A percentile compares a stretch with the other conserved stretches of the same genome.
phyloP scores from a whole-genome alignment of 805 yeast species.

The Saccharomycopsis babjevae region DNA sequence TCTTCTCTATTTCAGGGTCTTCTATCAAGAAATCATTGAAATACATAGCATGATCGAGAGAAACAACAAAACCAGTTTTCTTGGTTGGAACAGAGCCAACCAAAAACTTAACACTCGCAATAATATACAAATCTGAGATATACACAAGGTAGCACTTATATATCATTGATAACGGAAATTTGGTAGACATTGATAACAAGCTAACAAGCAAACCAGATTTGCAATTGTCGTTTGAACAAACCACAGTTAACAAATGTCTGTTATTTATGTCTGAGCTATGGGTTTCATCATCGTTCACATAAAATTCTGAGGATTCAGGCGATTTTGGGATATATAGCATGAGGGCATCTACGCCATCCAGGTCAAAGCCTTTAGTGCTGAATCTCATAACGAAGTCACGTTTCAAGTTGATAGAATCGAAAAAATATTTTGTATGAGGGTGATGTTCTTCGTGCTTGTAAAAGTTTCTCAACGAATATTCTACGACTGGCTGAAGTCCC shows the following conservation, averaged over 20 bases:
- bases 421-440: not conserved
- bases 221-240: not conserved
- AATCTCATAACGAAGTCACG: not conserved
- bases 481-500: not conserved
- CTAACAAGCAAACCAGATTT: not conserved
- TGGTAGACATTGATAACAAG: not conserved
- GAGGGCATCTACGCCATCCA: not conserved
- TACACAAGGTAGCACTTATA: not conserved
- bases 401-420: not conserved
- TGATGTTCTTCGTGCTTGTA: not conserved
- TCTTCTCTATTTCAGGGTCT: not conserved
- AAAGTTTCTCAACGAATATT: not conserved
- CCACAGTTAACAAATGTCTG: not conserved
- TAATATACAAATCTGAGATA: slow-evolving; percentile 4
- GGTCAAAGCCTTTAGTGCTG: not conserved
- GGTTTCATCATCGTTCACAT: not conserved
- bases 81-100: slow-evolving; percentile 2
- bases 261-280: not conserved
- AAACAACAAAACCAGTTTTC: not conserved
- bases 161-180: not conserved
- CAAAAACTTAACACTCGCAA: not conserved
- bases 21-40: not conserved
- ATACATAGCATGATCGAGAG: slow-evolving; percentile 12
- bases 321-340: not conserved
- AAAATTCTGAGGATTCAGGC: not conserved